Conservation (phyloP, 2,329 filamentous ascomycete genomes). For the Escovopsis weberi region DNA sequence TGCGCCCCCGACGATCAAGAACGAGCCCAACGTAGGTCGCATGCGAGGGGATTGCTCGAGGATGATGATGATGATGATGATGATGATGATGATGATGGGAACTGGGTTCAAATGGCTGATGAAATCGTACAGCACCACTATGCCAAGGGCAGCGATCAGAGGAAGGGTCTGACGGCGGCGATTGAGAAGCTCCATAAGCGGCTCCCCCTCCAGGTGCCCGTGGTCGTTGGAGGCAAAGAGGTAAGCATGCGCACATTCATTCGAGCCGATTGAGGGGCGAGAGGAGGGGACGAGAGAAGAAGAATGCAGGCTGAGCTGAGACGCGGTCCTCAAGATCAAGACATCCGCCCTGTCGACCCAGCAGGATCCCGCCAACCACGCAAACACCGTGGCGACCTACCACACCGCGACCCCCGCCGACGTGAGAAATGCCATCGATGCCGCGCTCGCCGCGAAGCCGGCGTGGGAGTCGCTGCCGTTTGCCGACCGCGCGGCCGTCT, state of each 20-base stretch:
- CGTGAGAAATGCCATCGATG: constrained; percentile 65
- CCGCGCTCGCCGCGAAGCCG: constrained; percentile 72
- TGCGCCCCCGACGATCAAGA: constrained; percentile 72
- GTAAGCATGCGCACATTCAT: constrained; percentile 23
- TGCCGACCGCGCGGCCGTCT: constrained; percentile 78
- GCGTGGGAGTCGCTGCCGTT: constrained; percentile 82
- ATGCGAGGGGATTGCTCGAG: too few relatives aligned
- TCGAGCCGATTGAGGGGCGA: not conserved
- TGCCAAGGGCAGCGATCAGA: constrained; percentile 65
- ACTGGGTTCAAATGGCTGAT: not conserved
- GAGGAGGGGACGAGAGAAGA: too few relatives aligned
- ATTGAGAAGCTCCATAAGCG: constrained; percentile 54
- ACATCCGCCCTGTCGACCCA: constrained; percentile 54
- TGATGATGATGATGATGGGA: too few relatives aligned
- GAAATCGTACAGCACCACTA: constrained; percentile 59
- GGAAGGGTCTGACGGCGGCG: constrained; percentile 60
- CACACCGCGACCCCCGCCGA: constrained; percentile 66
- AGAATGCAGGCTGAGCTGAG: too few relatives aligned
- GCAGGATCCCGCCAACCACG: constrained; percentile 70
- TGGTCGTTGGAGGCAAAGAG: constrained; percentile 72
- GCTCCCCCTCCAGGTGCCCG: constrained; percentile 61
- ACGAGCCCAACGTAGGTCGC: constrained; percentile 82
- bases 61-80: too few relatives aligned
- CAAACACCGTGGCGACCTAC: constrained; percentile 64
- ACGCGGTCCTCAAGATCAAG: constrained; percentile 38